Conservation (phyloP, 2,329 filamentous ascomycete genomes). For the Elsinoe arachidis region DNA sequence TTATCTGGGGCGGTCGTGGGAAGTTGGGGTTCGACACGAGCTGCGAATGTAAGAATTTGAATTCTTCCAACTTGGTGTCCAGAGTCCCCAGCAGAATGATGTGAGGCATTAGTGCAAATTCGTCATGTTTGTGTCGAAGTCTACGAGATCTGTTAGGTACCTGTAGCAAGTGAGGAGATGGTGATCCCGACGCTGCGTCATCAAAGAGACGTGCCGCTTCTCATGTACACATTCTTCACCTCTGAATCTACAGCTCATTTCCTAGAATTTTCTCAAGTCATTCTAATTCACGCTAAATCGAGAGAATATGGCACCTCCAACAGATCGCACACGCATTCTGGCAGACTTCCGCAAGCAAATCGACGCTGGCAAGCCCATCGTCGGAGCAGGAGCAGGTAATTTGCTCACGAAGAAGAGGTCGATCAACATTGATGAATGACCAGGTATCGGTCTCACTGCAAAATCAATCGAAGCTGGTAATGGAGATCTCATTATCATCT, state of each 20-base stretch:
- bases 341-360: conserved; percentile 46
- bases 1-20: conserved; percentile 25
- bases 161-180: too few relatives aligned
- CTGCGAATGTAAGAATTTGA: conserved; percentile 45
- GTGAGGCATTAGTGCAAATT: conserved; percentile 22
- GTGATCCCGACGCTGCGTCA: too few relatives aligned
- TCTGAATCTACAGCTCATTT: background rate
- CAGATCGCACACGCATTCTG: conserved; percentile 49
- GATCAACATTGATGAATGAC: background rate
- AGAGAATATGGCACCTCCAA: conserved; percentile 47
- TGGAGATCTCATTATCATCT: conserved; percentile 61
- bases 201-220: too few relatives aligned
- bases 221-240: background rate
- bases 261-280: background rate
- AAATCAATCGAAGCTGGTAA: conserved; percentile 63
- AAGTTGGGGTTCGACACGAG: conserved; percentile 27
- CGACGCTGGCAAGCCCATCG: conserved; percentile 48
- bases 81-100: conserved; percentile 54
- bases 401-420: background rate
- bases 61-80: conserved; percentile 55
- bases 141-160: background rate
- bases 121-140: background rate
- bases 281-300: background rate
- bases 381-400: conserved; percentile 57
- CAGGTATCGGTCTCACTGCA: conserved; percentile 60